phyloP scores from a whole-genome alignment of 306 rosid species.

The Cicer cuneatum region DNA sequence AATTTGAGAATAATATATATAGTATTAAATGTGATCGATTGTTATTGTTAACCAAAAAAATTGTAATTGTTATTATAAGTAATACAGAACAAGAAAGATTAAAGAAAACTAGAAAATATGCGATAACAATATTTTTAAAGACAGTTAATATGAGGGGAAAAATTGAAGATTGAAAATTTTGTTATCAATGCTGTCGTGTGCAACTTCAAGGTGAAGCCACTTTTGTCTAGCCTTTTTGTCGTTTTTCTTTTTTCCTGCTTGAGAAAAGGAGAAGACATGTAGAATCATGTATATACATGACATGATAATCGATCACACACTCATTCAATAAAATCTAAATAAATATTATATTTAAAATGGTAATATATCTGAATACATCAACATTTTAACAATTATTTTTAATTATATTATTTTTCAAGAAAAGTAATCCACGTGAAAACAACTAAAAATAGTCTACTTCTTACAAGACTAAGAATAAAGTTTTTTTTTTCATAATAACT shows the following conservation, averaged over 20 bases:
- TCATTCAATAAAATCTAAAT: too few species aligned
- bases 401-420: too few species aligned
- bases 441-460: not conserved
- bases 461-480: not conserved
- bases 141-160: too few species aligned
- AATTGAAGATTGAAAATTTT: not conserved
- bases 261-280: not conserved
- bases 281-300: not conserved
- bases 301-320: not conserved
- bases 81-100: too few species aligned
- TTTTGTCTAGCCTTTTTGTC: slow-evolving; percentile 17
- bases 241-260: slow-evolving; percentile 4
- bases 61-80: too few species aligned
- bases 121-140: too few species aligned
- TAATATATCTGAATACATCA: too few species aligned
- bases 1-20: too few species aligned
- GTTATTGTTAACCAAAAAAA: too few species aligned
- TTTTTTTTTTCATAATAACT: not conserved
- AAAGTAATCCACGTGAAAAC: not conserved
- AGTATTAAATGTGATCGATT: too few species aligned
- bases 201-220: slow-evolving; percentile 54
- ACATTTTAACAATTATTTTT: too few species aligned
- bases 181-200: not conserved
- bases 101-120: not conserved
- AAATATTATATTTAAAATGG: too few species aligned